Evolutionary conservation across 176 grass and related monocot species (phyloP).

Genomic region (Triticum urartu): DNA sequence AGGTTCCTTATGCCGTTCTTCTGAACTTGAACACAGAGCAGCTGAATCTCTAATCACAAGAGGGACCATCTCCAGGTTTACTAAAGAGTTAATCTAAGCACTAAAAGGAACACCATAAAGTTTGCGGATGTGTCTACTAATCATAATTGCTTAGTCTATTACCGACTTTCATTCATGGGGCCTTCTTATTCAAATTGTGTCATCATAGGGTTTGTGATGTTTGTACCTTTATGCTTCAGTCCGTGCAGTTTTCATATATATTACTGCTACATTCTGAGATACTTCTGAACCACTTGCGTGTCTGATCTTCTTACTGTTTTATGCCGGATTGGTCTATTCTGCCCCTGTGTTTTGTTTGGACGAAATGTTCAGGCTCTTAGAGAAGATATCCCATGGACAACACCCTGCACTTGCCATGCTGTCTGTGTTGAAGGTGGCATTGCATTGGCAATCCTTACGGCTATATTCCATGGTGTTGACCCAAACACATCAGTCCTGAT

Average conservation of each 20-base stretch:
- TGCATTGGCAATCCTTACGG: constrained; percentile 52
- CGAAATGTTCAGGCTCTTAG: constrained; percentile 53
- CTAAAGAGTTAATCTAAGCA: neutral
- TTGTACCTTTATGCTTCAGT: constrained; percentile 1
- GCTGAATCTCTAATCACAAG: neutral
- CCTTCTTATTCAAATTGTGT: neutral
- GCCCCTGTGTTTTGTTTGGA: constrained; percentile 77
- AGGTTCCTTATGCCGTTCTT: neutral
- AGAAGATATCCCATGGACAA: constrained; percentile 63
- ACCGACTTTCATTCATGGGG: neutral
- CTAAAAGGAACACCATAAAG: neutral
- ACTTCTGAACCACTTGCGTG: neutral
- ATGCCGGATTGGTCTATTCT: constrained; percentile 66
- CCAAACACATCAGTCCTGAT: constrained; percentile 46
- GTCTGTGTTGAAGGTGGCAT: constrained; percentile 69
- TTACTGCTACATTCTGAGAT: neutral
- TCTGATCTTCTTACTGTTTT: neutral
- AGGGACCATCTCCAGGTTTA: neutral
- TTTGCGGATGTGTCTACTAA: neutral
- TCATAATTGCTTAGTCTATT: neutral
- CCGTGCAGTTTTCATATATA: neutral
- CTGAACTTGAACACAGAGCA: neutral
- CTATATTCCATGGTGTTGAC: constrained; percentile 58
- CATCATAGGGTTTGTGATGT: neutral
- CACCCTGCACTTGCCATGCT: constrained; percentile 61